A percentile compares a stretch with the other conserved stretches of the same genome.
Conservation (phyloP, 2,329 filamentous ascomycete genomes). For the Aureobasidium sp. region DNA sequence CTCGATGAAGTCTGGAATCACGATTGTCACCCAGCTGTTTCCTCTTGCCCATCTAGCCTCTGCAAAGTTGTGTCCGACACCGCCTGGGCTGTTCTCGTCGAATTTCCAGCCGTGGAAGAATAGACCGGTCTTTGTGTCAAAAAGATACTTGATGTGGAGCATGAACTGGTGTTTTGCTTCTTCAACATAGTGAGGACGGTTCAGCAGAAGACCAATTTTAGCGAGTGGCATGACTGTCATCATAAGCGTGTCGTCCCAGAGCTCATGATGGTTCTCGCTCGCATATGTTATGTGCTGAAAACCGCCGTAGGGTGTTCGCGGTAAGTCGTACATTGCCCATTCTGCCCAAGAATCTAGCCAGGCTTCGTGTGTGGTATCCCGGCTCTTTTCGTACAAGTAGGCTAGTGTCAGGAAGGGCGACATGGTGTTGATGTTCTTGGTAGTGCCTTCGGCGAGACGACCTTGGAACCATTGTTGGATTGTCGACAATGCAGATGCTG, state of each 20-base stretch:
- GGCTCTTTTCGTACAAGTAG: conserved; percentile 70
- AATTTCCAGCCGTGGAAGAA: conserved; percentile 84
- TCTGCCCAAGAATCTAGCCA: conserved; percentile 79
- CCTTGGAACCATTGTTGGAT: conserved; percentile 68
- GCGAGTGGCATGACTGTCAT: conserved; percentile 78
- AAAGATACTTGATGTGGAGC: conserved; percentile 71
- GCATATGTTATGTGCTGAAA: conserved; percentile 74
- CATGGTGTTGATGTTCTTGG: conserved; percentile 75
- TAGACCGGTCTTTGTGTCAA: conserved; percentile 62
- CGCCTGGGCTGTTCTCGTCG: conserved; percentile 48
- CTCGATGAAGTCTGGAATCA: conserved; percentile 75
- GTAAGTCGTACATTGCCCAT: conserved; percentile 72
- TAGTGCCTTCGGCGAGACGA: conserved; percentile 64
- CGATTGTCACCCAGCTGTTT: conserved; percentile 73
- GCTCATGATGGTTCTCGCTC: conserved; percentile 62
- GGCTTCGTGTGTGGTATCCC: conserved; percentile 61
- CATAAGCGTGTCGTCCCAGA: conserved; percentile 84
- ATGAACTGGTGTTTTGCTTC: conserved; percentile 75
- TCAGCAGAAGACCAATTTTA: conserved; percentile 67
- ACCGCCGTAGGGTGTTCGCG: conserved; percentile 61
- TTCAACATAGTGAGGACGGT: conserved; percentile 64
- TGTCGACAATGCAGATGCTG: conserved; percentile 52
- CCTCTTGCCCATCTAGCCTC: conserved; percentile 51
- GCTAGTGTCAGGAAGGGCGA: conserved; percentile 66
- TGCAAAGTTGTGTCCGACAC: conserved; percentile 50